phyloP scores from a whole-genome alignment of 179 eudicot species.

The Beta macrorhiza region DNA sequence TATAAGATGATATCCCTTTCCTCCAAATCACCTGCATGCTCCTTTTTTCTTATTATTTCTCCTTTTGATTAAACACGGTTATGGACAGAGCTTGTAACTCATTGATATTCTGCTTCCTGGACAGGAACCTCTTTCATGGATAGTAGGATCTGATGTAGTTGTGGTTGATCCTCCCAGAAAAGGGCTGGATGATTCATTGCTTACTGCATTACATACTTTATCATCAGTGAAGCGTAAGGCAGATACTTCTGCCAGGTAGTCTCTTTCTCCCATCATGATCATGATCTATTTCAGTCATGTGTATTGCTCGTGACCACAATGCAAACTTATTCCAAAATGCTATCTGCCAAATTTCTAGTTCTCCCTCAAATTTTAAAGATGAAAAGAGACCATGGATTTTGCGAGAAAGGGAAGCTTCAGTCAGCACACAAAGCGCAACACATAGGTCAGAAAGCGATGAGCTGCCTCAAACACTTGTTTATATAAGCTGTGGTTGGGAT shows the following conservation, averaged over 20 bases:
- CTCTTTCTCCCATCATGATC: not conserved
- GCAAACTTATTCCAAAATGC: constrained; percentile 11
- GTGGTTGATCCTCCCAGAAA: constrained; percentile 99
- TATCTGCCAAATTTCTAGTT: constrained; percentile 40
- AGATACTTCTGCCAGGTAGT: constrained; percentile 28
- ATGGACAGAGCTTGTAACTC: not conserved
- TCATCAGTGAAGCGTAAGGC: constrained; percentile 47
- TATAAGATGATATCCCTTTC: not conserved
- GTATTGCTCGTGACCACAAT: not conserved
- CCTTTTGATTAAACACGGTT: not conserved
- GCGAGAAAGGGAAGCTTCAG: constrained; percentile 79
- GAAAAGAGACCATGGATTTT: constrained; percentile 96
- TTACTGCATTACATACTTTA: constrained; percentile 51
- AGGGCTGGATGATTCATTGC: constrained; percentile 76
- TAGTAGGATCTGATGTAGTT: constrained; percentile 83
- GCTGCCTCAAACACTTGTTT: constrained; percentile 82
- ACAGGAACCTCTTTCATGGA: constrained; percentile 84
- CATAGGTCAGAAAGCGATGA: constrained; percentile 48
- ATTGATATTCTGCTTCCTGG: constrained; percentile 19
- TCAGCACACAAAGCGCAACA: constrained; percentile 51
- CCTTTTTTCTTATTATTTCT: not conserved
- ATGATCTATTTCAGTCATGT: constrained; percentile 1
- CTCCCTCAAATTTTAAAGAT: constrained; percentile 47
- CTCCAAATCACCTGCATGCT: not conserved
- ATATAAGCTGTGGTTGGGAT: constrained; percentile 97